Evolutionary conservation across 805 yeast species (phyloP).

Genomic region (Pichia insulana): DNA sequence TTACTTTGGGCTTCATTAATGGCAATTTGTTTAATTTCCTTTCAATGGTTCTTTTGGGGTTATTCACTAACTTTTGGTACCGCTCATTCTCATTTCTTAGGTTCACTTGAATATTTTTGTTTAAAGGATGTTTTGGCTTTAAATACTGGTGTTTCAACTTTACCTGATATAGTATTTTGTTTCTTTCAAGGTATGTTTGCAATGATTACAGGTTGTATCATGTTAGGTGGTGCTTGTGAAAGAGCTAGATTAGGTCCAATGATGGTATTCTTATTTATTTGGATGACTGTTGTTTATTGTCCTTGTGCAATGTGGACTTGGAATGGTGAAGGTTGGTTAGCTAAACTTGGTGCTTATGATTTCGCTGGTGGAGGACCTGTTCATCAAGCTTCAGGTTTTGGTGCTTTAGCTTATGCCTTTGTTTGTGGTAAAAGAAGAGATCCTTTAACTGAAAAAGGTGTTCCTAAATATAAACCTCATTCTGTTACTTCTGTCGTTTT

Average conservation of each 20-base stretch:
- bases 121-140: constrained; percentile 77
- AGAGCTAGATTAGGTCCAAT: constrained; percentile 93
- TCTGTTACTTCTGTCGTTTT: constrained; percentile 83
- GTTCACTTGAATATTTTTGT: constrained; percentile 74
- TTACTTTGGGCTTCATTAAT: constrained; percentile 89
- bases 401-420: constrained; percentile 90
- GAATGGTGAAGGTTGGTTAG: constrained; percentile 91
- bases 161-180: constrained; percentile 89
- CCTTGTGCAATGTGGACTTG: constrained; percentile 98
- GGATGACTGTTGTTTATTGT: constrained; percentile 94
- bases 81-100: constrained; percentile 54
- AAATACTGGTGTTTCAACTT: constrained; percentile 52
- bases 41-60: constrained; percentile 99
- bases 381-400: constrained; percentile 88
- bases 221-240: constrained; percentile 98
- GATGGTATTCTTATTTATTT: constrained; percentile 88
- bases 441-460: constrained; percentile 54
- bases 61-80: constrained; percentile 73
- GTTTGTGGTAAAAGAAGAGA: constrained; percentile 89
- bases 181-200: constrained; percentile 98
- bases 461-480: constrained; percentile 91
- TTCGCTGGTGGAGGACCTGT: constrained; percentile 99
- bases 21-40: constrained; percentile 72
- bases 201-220: constrained; percentile 80
- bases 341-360: constrained; percentile 75